Conservation (phyloP, 129 eudicot genomes). For the Chrysanthemum lavandulifolium region DNA sequence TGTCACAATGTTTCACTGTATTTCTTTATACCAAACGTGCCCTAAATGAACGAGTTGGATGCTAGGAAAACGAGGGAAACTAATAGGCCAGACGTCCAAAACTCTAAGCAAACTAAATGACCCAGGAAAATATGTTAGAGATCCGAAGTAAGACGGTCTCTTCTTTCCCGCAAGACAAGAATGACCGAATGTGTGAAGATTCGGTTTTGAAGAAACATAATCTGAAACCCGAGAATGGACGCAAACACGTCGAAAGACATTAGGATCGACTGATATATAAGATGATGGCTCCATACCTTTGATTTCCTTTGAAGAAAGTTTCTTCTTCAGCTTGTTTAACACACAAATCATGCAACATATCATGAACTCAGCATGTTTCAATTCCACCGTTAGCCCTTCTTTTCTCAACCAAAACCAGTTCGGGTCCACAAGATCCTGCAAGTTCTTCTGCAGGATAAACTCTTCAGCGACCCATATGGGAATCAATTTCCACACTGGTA, state of each 20-base stretch:
- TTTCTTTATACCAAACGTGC: background rate
- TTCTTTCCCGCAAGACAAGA: conserved; percentile 22
- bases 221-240: conserved; percentile 24
- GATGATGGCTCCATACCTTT: conserved; percentile 14
- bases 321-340: conserved; percentile 46
- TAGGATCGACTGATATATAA: conserved; percentile 1
- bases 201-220: conserved; percentile 1
- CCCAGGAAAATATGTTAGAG: conserved; percentile 12
- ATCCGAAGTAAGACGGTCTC: background rate
- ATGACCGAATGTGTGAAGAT: conserved; percentile 23
- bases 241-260: conserved; percentile 27
- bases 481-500: conserved; percentile 46
- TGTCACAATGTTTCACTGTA: no score
- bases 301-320: conserved; percentile 33
- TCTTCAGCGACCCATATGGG: conserved; percentile 57
- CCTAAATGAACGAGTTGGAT: conserved; percentile 34
- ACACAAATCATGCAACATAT: conserved; percentile 49
- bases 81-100: conserved; percentile 19
- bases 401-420: conserved; percentile 43
- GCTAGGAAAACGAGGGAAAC: conserved; percentile 31
- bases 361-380: conserved; percentile 53
- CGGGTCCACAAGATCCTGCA: conserved; percentile 50
- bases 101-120: conserved; percentile 40
- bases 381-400: conserved; percentile 41
- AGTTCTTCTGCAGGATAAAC: conserved; percentile 41